Base-by-base conservation (phyloP, 108 stramenopile species). In the Cyclotella sp. region DNA sequence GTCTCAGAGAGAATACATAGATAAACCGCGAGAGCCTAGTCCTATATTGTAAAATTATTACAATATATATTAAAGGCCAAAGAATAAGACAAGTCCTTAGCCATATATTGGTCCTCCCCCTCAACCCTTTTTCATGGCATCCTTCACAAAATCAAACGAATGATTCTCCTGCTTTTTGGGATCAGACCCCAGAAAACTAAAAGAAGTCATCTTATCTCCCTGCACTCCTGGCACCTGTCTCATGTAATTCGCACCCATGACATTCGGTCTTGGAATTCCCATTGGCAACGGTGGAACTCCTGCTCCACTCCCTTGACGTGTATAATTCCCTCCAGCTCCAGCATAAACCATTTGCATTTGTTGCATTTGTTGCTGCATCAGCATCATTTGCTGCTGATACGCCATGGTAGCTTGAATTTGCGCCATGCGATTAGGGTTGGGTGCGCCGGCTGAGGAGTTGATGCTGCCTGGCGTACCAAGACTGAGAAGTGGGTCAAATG, bases 81-180 rank as follows among this genome's bases (percentile, higher is more conserved):
- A 34, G 6, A 34, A 34, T 34, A 34, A 34, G 34, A 2, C 34
- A 34, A 34, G 34, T 34, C 34, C 34, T 34, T 34, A 34, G 34
- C 34, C 34, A 34, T 34, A 34, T 34, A 5, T 5, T 34, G 34
- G 34, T 34, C 34, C 6, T 6, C 34, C 34, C 6, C 34, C 24
- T 65, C 24, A 65, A 47, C 64, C 90, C 68, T 76, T 89, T 49
- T 84, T 93, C 87, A 95, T 91, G 27, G 90, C 90, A 86, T 95
- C 94, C 86, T 88, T 81, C 21, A 95, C 89, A 78, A 95, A 95
- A 78, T 95, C 92, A 84, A 95, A 95, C 63, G 79, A 77, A 42
- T 89, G 84, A 69, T 86, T 91, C 12, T 93, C 87, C 34, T 82
- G 69, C 51, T 86, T 85, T 64, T 81, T 83, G 22, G 88, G 70